Evolutionary conservation across 306 rosid genomes (phyloP).

Genomic region (Pterocarpus santalinus): DNA sequence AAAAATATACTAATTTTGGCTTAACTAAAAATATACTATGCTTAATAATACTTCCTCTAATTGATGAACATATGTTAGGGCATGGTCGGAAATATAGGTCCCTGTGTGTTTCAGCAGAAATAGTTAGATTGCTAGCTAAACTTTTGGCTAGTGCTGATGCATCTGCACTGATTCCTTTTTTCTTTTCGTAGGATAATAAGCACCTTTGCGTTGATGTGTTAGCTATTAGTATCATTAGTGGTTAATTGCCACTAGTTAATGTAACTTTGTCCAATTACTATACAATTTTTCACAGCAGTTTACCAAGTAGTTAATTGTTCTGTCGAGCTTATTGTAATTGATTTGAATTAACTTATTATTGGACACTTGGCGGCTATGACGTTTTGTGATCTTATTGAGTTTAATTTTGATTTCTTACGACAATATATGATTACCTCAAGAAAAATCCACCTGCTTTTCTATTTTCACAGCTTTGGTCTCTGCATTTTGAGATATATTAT

Average conservation of each 20-base stretch:
- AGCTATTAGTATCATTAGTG: background rate
- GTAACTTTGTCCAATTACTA: background rate
- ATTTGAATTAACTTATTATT: background rate
- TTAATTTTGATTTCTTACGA: background rate
- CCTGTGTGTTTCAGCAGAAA: constrained; percentile 10
- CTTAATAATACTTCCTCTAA: background rate
- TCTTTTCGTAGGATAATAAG: background rate
- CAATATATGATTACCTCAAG: constrained; percentile 1
- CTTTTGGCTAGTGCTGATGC: background rate
- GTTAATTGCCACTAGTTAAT: background rate
- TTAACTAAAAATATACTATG: background rate
- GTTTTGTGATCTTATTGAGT: background rate
- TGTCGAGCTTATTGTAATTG: background rate
- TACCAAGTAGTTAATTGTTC: background rate
- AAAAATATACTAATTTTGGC: background rate
- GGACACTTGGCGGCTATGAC: background rate
- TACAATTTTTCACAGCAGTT: background rate
- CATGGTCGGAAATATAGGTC: constrained; percentile 30
- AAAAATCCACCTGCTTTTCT: constrained; percentile 11
- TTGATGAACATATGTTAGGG: constrained; percentile 24
- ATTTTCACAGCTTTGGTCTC: background rate
- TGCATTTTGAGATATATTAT: background rate
- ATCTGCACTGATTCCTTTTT: constrained; percentile 13
- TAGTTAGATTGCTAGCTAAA: constrained; percentile 15
- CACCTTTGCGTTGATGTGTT: background rate